phyloP scores from a whole-genome alignment of 2,329 filamentous ascomycete genomes.

The Paramyrothecium roridum region DNA sequence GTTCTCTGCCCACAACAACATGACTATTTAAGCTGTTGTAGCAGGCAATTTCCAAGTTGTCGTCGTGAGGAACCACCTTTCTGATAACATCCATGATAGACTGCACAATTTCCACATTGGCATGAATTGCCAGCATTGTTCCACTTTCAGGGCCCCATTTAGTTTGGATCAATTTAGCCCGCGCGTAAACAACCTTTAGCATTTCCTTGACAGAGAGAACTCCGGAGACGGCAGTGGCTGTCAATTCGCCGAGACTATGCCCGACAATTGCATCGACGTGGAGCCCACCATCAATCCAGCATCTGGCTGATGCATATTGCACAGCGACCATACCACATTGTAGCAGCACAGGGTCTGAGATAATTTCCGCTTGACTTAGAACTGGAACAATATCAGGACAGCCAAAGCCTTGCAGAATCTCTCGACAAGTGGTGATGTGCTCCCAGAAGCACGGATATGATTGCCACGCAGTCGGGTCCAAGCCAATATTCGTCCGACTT shows the following conservation, averaged over 20 bases:
- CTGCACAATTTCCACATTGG: too few relatives aligned
- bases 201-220: not conserved
- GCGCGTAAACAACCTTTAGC: not conserved
- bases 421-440: not conserved
- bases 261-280: not conserved
- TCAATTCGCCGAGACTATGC: conserved; percentile 1
- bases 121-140: not conserved
- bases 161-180: not conserved
- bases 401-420: not conserved
- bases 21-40: not conserved
- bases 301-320: not conserved
- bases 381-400: not conserved
- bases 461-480: not conserved
- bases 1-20: not conserved
- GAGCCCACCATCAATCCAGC: not conserved
- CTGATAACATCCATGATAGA: not conserved
- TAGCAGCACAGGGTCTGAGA: not conserved
- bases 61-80: not conserved
- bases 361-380: not conserved
- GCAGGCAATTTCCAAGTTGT: not conserved
- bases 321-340: not conserved
- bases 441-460: not conserved
- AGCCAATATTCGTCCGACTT: not conserved
- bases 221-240: not conserved
- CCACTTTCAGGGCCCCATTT: not conserved